Evolutionary conservation across 805 yeast genomes (phyloP).

Genomic region (Candida tibetensis): DNA sequence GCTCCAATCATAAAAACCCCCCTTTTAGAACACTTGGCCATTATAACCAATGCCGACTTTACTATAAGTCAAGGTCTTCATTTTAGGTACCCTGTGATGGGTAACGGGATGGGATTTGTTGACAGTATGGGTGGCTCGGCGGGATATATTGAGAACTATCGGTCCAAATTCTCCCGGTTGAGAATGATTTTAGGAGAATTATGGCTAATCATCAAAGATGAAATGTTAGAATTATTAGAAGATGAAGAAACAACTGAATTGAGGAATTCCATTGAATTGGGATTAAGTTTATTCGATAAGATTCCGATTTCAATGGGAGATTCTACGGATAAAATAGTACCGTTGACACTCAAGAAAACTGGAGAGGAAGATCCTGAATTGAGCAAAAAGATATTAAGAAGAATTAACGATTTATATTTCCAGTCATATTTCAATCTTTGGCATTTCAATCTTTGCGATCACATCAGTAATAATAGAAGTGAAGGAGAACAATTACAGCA

Average conservation of each 20-base stretch:
- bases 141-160: conserved; percentile 53
- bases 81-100: conserved; percentile 65
- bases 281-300: conserved; percentile 59
- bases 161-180: conserved; percentile 59
- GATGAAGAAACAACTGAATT: conserved; percentile 31
- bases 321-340: conserved; percentile 40
- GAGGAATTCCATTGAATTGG: conserved; percentile 49
- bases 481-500: no score
- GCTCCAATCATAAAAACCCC: conserved; percentile 72
- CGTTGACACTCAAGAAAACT: conserved; percentile 28
- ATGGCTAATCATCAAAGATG: conserved; percentile 59
- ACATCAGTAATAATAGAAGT: conserved; percentile 9
- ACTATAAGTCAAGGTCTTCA: conserved; percentile 73
- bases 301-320: conserved; percentile 49
- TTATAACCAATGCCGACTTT: conserved; percentile 65
- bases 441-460: conserved; percentile 75
- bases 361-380: conserved; percentile 19
- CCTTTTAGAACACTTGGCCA: conserved; percentile 62
- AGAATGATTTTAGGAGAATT: conserved; percentile 60
- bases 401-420: conserved; percentile 58
- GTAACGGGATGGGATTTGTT: conserved; percentile 64
- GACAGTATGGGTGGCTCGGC: conserved; percentile 42
- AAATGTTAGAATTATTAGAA: conserved; percentile 43
- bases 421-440: conserved; percentile 69
- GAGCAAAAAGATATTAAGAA: conserved; percentile 42